These are phyloP conservation scores for Cyberlindnera mississippiensis DNA, from an alignment of 805 yeast genomes.

Conservation along the genomic window DNA sequence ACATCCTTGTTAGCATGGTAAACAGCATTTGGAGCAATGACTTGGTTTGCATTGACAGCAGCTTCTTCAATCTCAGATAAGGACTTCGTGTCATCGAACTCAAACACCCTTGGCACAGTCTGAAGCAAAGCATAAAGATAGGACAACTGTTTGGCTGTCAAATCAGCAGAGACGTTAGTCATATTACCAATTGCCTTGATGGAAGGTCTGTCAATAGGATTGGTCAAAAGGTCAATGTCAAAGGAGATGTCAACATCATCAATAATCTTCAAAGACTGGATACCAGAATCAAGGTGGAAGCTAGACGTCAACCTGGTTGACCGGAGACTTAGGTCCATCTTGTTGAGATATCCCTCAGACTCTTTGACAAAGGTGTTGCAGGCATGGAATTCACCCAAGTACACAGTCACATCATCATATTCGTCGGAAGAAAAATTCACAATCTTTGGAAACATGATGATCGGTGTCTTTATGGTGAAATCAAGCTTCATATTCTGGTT, in stretches of 20 bases:
- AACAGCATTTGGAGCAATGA: conserved; percentile 34
- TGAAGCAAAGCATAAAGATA: conserved; percentile 53
- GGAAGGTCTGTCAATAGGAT: conserved; percentile 39
- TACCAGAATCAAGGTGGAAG: conserved; percentile 44
- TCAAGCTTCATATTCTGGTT: conserved; percentile 65
- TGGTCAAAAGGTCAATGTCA: conserved; percentile 52
- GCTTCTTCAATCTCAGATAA: conserved; percentile 56
- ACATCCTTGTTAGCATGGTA: conserved; percentile 20
- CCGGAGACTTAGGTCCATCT: conserved; percentile 64
- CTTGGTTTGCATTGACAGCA: conserved; percentile 59
- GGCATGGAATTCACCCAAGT: conserved; percentile 80
- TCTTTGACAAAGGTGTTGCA: conserved; percentile 50
- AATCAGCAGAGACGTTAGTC: conserved; percentile 55
- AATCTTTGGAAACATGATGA: conserved; percentile 68
- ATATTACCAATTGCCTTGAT: conserved; percentile 52
- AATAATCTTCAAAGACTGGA: conserved; percentile 51
- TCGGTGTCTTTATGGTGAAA: conserved; percentile 74
- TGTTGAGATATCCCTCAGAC: conserved; percentile 40
- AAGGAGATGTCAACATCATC: conserved; percentile 61
- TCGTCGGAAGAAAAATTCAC: conserved; percentile 37
- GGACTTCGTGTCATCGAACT: conserved; percentile 37
- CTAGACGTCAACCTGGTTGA: conserved; percentile 65
- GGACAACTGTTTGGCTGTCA: conserved; percentile 71
- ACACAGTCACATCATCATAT: conserved; percentile 62
- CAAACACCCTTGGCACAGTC: conserved; percentile 52